phyloP scores from a whole-genome alignment of 345 rosid genomes.

The Odontarrhena argentea region DNA sequence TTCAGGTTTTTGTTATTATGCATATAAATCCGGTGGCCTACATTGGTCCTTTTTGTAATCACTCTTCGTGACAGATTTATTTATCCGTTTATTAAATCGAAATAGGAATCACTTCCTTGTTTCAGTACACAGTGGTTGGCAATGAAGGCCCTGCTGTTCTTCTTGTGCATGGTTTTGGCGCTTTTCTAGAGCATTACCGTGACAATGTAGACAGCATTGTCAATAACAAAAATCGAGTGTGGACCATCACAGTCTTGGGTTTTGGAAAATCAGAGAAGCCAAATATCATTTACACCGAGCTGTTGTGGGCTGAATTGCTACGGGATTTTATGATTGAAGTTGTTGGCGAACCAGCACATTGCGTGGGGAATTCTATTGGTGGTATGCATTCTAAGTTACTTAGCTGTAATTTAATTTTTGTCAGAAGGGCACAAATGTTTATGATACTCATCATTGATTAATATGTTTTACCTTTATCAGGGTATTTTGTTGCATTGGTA shows the following conservation, averaged over 20 bases:
- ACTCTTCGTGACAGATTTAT: background rate
- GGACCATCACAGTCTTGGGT: conserved; percentile 79
- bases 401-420: background rate
- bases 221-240: conserved; percentile 58
- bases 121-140: conserved; percentile 65
- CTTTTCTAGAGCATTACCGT: conserved; percentile 85
- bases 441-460: conserved; percentile 19
- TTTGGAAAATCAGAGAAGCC: conserved; percentile 97
- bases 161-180: conserved; percentile 96
- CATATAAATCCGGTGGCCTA: conserved; percentile 1
- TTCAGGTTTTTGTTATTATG: conserved; percentile 59
- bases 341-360: conserved; percentile 80
- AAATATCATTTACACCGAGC: conserved; percentile 77
- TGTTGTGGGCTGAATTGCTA: conserved; percentile 81
- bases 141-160: conserved; percentile 68
- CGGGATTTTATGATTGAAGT: conserved; percentile 80
- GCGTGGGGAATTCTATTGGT: conserved; percentile 85
- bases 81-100: background rate
- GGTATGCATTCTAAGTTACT: conserved; percentile 50
- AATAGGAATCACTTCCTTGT: conserved; percentile 31
- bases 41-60: conserved; percentile 15
- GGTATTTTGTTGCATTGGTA: conserved; percentile 67
- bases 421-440: background rate
- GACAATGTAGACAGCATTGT: conserved; percentile 63
- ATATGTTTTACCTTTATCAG: conserved; percentile 45